These are phyloP conservation scores for Eruca vesicaria DNA, from an alignment of 441 rosid species.

Conservation along the genomic window DNA sequence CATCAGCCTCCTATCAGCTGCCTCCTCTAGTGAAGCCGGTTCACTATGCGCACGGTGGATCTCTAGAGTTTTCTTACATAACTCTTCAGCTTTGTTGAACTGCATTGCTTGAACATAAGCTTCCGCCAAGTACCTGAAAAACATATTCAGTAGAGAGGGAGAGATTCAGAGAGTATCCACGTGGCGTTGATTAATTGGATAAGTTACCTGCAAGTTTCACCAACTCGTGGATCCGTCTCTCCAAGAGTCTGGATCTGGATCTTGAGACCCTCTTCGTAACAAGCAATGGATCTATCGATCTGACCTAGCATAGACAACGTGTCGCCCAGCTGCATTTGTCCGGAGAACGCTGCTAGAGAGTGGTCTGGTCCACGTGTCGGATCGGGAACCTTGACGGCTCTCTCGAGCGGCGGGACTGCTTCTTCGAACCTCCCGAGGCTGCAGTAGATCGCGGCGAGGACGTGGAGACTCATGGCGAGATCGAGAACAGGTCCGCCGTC, in stretches of 20 bases:
- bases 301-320: slow-evolving; percentile 93
- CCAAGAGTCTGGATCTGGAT: slow-evolving; percentile 94
- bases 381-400: slow-evolving; percentile 80
- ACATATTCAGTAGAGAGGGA: background rate
- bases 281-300: slow-evolving; percentile 78
- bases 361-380: slow-evolving; percentile 76
- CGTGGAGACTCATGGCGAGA: slow-evolving; percentile 96
- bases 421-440: slow-evolving; percentile 90
- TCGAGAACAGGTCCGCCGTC: slow-evolving; percentile 81
- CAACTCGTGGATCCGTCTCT: slow-evolving; percentile 93
- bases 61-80: slow-evolving; percentile 86
- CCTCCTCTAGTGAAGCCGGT: slow-evolving; percentile 94
- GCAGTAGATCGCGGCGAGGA: slow-evolving; percentile 88
- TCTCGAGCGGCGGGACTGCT: slow-evolving; percentile 82
- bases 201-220: slow-evolving; percentile 98
- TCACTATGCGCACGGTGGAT: slow-evolving; percentile 94
- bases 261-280: slow-evolving; percentile 87
- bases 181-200: background rate
- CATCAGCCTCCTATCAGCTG: slow-evolving; percentile 91
- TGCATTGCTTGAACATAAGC: slow-evolving; percentile 99
- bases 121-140: slow-evolving; percentile 85
- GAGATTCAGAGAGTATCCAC: background rate
- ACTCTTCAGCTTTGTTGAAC: slow-evolving; percentile 90
- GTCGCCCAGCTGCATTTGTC: slow-evolving; percentile 96
- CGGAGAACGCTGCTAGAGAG: slow-evolving; percentile 91